Base-by-base conservation (phyloP, 1,284 basidiomycete genomes). In the Coniferiporia sulphurascens region DNA sequence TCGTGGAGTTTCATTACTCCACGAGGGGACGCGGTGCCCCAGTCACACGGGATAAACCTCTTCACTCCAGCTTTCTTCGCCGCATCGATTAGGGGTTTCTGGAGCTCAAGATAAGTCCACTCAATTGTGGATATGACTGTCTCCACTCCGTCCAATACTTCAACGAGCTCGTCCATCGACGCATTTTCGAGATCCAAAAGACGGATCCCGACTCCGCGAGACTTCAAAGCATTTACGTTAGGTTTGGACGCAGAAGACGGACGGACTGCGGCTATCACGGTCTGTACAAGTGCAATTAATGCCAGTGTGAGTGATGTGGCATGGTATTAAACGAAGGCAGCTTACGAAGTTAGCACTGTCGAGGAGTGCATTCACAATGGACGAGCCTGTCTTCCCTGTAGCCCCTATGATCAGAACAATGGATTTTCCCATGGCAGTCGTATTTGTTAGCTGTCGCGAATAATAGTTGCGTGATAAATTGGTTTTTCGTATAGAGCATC, bases 11-110 rank as follows among this genome's bases (percentile, higher is more conserved):
- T 10, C 36, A 12, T 53, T 13, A 57, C 45, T 3, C 60, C 60
- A 22, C 38, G 54, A 21, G 55, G 48, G 21, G 49, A 50, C 12
- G 56, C 48, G 22, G 57, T 63, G 10, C 19, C 63, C 51, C 61
- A 62, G 13, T 62, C 61, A 19, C 44, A 50, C 7, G 63, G 63
- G n/a, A 64, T 45, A 10, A 64, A 56, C 3, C 63, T 36, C 43
- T 58, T 53, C 4, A 62, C 63, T 12, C 58, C 61, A 7, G 52
- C 52, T 9, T 55, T 57, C 50, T 62, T 64, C 15, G 53, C 54
- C 5, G 63, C 61, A 27, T 57, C 52, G 9, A 57, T 27, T 9
- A 63, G 17, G 4, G 50, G 45, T 19, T 52, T 58, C 41, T 64
- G 60, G 7, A 35, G 35, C 7, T 36, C 17, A n/a, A 48, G 19